Base-by-base conservation (phyloP, 1,284 basidiomycete genomes). In the Ganoderma sinense region DNA sequence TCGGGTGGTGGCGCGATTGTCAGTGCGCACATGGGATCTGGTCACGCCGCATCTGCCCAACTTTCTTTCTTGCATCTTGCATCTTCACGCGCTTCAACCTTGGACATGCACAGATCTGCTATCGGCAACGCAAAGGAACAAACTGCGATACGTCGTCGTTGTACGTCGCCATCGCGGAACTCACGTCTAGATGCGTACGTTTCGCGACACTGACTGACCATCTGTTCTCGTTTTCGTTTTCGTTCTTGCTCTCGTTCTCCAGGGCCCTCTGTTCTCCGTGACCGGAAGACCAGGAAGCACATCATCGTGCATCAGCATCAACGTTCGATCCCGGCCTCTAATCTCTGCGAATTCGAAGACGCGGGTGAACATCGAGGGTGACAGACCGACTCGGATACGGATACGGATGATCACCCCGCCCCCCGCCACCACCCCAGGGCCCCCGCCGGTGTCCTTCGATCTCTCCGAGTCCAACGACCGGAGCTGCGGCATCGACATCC, bases 171-270 rank as follows among this genome's bases (percentile, higher is more conserved):
- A 14, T 18, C 16, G 31, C 33, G n/a, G 31, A 39, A 36, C n/a
- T 13, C 20, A 59, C 20, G 20, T 58, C 55, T 29, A 4, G 7
- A 26, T 33, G 4, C 2, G 48, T 29, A 7, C n/a, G 33, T 36
- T 16, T 59, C 56, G n/a, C 56, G 33, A n/a, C 33, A 11, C 10
- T 59, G 56, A 59, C 56, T 59, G 56, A 59, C 56, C 31, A 59
- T 59, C 18, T 29, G 55, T 29, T 56, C 56, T 10, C 53, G 33
- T 36, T 36, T 4, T 36, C 33, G 43, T 45, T 45, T 5, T 45
- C 43, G 55, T 29, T 56, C 56, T 10, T 26, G 33, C 8, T 36
- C 3, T 36, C 33, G 43, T 45, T 45, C 20, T 45, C 43, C 20
- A 45, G 43, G 43, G 20, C 33, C 33, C 33, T 36, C 33, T 36